phyloP scores from a whole-genome alignment of 169 alveolate genomes.

The Perkinsus olseni region DNA sequence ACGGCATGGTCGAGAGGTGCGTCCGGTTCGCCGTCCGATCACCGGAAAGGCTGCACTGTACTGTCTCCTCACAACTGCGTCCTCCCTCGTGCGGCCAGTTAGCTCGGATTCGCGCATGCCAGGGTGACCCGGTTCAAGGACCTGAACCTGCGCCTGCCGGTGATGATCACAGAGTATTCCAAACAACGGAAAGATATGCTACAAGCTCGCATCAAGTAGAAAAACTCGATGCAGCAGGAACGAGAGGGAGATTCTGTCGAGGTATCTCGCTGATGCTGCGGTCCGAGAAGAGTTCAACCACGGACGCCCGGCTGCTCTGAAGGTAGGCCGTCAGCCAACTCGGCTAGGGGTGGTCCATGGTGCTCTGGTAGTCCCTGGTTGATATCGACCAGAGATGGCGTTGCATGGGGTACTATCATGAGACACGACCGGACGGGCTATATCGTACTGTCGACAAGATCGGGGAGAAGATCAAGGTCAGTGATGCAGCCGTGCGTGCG shows the following conservation, averaged over 20 bases:
- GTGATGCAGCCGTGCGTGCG: not conserved
- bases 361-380: not conserved
- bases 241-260: too few species aligned
- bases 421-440: not conserved
- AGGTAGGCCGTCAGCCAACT: not conserved
- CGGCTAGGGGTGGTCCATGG: not conserved
- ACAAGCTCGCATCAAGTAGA: not conserved
- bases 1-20: not conserved
- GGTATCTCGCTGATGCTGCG: not conserved
- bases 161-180: not conserved
- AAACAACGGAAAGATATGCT: constrained; percentile 2
- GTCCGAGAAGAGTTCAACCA: not conserved
- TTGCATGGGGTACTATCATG: not conserved
- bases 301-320: not conserved
- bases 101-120: too few species aligned
- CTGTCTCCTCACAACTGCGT: too few species aligned
- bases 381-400: not conserved
- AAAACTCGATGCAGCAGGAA: too few species aligned
- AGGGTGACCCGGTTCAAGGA: not conserved
- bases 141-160: not conserved
- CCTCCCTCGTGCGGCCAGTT: too few species aligned
- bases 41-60: not conserved
- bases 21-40: too few species aligned
- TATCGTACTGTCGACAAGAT: not conserved
- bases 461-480: not conserved